Evolutionary conservation across 2,329 filamentous ascomycete species (phyloP), one percentile per base, ranked within the genome.

Genomic region (Venturiaceae sp.): DNA sequence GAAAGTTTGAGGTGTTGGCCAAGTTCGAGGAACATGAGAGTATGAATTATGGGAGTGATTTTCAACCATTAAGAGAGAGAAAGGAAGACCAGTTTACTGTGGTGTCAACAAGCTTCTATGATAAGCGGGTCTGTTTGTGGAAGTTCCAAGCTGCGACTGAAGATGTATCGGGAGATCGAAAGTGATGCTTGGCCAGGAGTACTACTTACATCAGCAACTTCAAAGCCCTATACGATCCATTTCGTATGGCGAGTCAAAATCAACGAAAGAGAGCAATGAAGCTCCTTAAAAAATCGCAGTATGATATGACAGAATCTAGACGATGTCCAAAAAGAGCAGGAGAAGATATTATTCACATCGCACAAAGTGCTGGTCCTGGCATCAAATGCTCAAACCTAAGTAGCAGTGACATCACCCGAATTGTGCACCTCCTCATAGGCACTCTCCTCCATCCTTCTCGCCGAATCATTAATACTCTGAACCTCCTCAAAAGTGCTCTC

Each of bases 11-110:
- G 46, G 77, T 92, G 1, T 64, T 92, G 52, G 85, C 81, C 0
- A 81, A 79, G 56, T 95, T 95, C 66, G 87, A 90, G 64, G 88
- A 92, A 68, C 91, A 96, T 69, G 78, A 88, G 73, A 96, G 90
- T 69, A 96, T 96, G 90, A 96, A 95, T 66, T 97, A 97, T 69
- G 92, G 87, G 6, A 89, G 87, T 65, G 91, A 92, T 71, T 81
- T 84, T 60, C 78, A 81, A 63, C 78, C 78, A 1, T 66, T 64
- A 4, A 62, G 63, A 7, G 65, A 65, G 23, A 32, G 33, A 19
- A 53, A 28, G 1, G 53, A 66, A 16, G 26, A 57, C 6, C 64
- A 66, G 53, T 68, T 66, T 59, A 72, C 75, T 21, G 81, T 84
- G 64, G 75, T 90, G 1, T 88, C 85, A 23, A 90, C 86, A 0